These are phyloP conservation scores for Catharanthus roseus DNA, from an alignment of 257 asterid genomes.

Conservation along the genomic window DNA sequence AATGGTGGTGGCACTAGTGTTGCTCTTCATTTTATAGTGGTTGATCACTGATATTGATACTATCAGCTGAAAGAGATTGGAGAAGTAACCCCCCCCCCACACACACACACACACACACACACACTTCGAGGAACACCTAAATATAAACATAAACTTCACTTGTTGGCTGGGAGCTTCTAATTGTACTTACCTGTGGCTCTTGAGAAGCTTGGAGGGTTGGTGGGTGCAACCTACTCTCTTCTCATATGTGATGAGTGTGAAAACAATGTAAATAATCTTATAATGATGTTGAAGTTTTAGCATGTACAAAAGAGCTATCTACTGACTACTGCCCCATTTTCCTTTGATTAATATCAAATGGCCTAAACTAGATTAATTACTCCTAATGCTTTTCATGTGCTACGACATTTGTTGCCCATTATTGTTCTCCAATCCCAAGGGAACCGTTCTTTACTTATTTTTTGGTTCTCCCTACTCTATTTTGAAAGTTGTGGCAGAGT, in stretches of 20 bases:
- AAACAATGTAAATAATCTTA: slow-evolving; percentile 6
- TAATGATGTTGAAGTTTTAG: slow-evolving; percentile 3
- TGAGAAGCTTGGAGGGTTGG: slow-evolving; percentile 7
- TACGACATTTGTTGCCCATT: slow-evolving; percentile 1
- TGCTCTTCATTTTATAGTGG: too few species aligned
- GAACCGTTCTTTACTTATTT: background rate
- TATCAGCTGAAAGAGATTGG: too few species aligned
- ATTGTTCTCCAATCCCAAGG: slow-evolving; percentile 17
- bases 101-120: too few species aligned
- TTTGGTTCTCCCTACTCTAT: background rate
- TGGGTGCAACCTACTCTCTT: slow-evolving; percentile 2
- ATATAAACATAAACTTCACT: background rate
- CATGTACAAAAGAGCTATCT: slow-evolving; percentile 15
- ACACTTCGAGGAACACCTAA: background rate
- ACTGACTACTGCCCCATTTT: background rate
- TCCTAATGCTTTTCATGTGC: slow-evolving; percentile 24
- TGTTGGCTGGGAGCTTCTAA: background rate
- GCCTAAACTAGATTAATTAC: slow-evolving; percentile 9
- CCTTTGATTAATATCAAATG: background rate
- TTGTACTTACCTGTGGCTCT: background rate
- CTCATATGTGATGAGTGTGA: slow-evolving; percentile 2
- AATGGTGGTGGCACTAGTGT: too few species aligned
- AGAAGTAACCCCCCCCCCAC: too few species aligned
- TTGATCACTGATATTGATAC: too few species aligned
- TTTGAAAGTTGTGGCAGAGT: background rate